Evolutionary conservation across 2,329 filamentous ascomycete species (phyloP).

Genomic region (Elsinoe batatas): DNA sequence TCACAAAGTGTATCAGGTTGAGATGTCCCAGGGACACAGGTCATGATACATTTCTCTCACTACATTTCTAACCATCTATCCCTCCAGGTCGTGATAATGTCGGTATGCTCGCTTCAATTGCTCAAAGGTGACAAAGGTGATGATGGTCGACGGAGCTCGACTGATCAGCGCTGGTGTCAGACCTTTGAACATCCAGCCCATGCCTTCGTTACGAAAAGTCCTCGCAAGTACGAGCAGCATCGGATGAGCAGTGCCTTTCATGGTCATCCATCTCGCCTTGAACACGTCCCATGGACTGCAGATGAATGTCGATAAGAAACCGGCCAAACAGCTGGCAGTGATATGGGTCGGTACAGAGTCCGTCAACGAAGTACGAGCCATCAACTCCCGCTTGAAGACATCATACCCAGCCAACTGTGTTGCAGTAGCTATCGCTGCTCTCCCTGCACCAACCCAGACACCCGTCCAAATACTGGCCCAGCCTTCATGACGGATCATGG

Average conservation of each 20-base stretch:
- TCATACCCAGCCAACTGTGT: conserved; percentile 21
- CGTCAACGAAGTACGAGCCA: conserved; percentile 17
- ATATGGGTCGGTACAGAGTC: conserved; percentile 19
- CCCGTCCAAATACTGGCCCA: conserved; percentile 21
- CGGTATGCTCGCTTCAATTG: conserved; percentile 16
- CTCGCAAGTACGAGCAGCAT: conserved; percentile 17
- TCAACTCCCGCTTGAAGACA: conserved; percentile 19
- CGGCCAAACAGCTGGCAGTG: conserved; percentile 19
- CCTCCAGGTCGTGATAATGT: conserved; percentile 14
- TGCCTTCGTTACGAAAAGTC: conserved; percentile 18
- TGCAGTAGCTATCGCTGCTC: conserved; percentile 18
- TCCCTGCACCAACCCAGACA: conserved; percentile 18
- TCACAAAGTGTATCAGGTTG: neutral
- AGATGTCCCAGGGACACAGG: neutral
- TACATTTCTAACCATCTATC: neutral
- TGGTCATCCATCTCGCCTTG: conserved; percentile 20
- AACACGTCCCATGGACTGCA: conserved; percentile 21
- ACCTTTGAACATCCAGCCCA: conserved; percentile 20
- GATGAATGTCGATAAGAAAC: conserved; percentile 20
- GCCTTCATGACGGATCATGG: conserved; percentile 19
- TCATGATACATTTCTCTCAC: neutral
- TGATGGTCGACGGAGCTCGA: conserved; percentile 20
- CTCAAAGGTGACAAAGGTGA: conserved; percentile 17
- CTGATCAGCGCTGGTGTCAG: conserved; percentile 20
- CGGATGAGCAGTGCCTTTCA: conserved; percentile 14